Evolutionary conservation across 768 basidiomycete genomes (phyloP).

Genomic region (Tulasnella sp.): DNA sequence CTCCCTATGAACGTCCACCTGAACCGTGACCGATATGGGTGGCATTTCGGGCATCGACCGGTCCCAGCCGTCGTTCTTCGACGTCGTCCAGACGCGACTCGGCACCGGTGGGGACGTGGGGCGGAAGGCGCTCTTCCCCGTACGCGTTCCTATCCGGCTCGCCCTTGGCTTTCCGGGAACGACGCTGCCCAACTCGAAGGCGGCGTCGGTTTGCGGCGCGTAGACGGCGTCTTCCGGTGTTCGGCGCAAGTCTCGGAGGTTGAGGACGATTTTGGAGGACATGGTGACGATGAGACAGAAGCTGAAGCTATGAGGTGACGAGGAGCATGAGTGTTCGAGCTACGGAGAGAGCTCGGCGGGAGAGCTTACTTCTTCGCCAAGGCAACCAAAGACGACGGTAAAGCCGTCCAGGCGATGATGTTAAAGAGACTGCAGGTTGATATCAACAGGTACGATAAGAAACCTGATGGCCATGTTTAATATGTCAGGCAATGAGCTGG

Average conservation of each 20-base stretch:
- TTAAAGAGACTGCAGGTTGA: slow-evolving; percentile 24
- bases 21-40: slow-evolving; percentile 11
- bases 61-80: slow-evolving; percentile 1
- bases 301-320: slow-evolving; percentile 21
- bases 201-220: not conserved
- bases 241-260: slow-evolving; percentile 19
- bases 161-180: not conserved
- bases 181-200: not conserved
- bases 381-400: slow-evolving; percentile 3
- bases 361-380: slow-evolving; percentile 27
- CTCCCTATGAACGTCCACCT: slow-evolving; percentile 18
- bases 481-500: not conserved
- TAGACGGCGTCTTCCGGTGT: not conserved
- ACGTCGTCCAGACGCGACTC: not conserved
- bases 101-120: not conserved
- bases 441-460: slow-evolving; percentile 25
- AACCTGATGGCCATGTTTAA: not conserved
- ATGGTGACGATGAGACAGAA: slow-evolving; percentile 21
- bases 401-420: slow-evolving; percentile 21
- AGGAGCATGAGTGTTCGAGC: not conserved
- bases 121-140: not conserved
- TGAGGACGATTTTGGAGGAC: slow-evolving; percentile 23
- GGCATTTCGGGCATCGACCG: not conserved
- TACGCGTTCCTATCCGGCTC: not conserved
- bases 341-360: not conserved